Evolutionary conservation across 345 rosid species (phyloP), one percentile per base, ranked within the genome.

Genomic region (Eucalyptus marginata): DNA sequence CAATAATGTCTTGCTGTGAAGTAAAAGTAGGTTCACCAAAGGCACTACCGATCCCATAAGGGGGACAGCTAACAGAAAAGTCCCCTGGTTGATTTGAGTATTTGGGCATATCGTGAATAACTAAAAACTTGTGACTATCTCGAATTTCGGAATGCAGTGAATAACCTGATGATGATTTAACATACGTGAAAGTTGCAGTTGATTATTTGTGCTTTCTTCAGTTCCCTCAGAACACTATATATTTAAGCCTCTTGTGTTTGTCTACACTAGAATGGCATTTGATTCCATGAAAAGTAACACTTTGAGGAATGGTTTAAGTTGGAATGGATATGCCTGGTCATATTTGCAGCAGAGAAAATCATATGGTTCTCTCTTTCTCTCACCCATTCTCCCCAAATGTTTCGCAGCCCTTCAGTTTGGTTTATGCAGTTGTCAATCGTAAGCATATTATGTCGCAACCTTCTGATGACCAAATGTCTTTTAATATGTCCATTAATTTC

Each of bases 221-320:
- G 22, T 33, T 18, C 44, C 81, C 81, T 33, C 22, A 33, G 46
- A 33, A 36, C 81, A 46, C 13, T 71, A 33, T 66, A 66, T 66
- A 31, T 66, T 18, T 66, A 66, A 31, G 79, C 79, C 43, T 66
- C 40, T 17, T 66, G 43, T 31, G 24, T 71, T 33, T 86, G 40
- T 49, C 43, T 86, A 86, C 12, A 29, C 18, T 49, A n/a, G 13
- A 24, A 27, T n/a, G 33, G 50, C 33, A 13, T 87, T 87, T 49
- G 20, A 43, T 49, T 33, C 18, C 92, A 94, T 36, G 46, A 20
- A 71, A 71, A 36, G 46, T 96, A 92, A 94, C 95, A 18, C 91
- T 94, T 90, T 92, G 98, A 92, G 99, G 99, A 91, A 91, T 97
- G 90, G 87, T 96, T 50, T 95, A 96, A 36, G 83, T 36, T 18